These are phyloP conservation scores for Aspergillus versicolor DNA, from an alignment of 2,329 filamentous ascomycete species.

Conservation along the genomic window DNA sequence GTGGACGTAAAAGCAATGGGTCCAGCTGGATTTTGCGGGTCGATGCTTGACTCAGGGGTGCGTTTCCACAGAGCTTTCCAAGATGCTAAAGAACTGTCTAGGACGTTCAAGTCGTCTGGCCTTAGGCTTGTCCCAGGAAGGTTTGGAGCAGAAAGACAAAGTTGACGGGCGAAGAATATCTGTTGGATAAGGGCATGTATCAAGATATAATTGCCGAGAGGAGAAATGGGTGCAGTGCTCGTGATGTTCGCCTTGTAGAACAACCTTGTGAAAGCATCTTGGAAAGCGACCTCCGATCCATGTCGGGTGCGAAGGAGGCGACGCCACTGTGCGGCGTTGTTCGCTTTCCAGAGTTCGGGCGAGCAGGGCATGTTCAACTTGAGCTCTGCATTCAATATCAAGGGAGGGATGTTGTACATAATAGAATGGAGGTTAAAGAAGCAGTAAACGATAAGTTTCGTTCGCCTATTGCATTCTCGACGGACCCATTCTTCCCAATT, in stretches of 20 bases:
- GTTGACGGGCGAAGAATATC: conserved; percentile 52
- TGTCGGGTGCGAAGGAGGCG: conserved; percentile 36
- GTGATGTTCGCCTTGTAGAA: conserved; percentile 41
- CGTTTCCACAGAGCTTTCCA: conserved; percentile 57
- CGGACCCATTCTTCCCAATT: conserved; percentile 55
- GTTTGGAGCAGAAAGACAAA: conserved; percentile 46
- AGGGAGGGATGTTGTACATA: conserved; percentile 61
- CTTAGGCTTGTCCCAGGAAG: conserved; percentile 45
- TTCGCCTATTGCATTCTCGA: conserved; percentile 54
- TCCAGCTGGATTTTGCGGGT: conserved; percentile 53
- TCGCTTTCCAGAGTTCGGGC: conserved; percentile 56
- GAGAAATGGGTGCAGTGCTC: conserved; percentile 43
- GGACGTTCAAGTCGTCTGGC: conserved; percentile 43
- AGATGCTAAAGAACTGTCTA: conserved; percentile 49
- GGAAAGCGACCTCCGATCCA: conserved; percentile 40
- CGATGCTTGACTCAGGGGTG: conserved; percentile 53
- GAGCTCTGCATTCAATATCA: conserved; percentile 57
- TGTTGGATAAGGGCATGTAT: conserved; percentile 57
- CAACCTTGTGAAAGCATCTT: conserved; percentile 46
- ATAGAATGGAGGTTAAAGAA: conserved; percentile 62
- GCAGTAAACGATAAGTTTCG: conserved; percentile 57
- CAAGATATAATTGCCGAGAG: conserved; percentile 55
- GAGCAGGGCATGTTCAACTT: conserved; percentile 55
- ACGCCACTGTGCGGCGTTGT: conserved; percentile 51
- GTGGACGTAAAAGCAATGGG: conserved; percentile 55